Conservation (phyloP, 176 grass and related monocot genomes). For the Ensete glaucum region DNA sequence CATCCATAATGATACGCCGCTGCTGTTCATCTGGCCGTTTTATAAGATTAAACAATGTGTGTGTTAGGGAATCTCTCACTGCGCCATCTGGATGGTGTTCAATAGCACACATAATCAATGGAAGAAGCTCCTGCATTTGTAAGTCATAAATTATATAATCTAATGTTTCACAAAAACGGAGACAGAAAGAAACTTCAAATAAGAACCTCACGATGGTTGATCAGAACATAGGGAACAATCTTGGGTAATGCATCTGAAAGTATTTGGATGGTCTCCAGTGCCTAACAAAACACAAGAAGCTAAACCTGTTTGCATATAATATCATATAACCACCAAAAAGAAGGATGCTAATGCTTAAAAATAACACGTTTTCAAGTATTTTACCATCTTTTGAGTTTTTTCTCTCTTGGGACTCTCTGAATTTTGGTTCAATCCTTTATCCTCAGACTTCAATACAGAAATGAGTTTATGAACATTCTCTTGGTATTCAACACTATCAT, state of each 20-base stretch:
- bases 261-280: slow-evolving; percentile 88
- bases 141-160: slow-evolving; percentile 14
- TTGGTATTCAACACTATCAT: slow-evolving; percentile 29
- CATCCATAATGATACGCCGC: slow-evolving; percentile 86
- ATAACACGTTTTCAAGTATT: slow-evolving; percentile 22
- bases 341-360: slow-evolving; percentile 4
- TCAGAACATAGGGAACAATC: slow-evolving; percentile 94
- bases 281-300: slow-evolving; percentile 39
- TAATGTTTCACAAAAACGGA: slow-evolving; percentile 16
- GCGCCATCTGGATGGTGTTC: slow-evolving; percentile 79
- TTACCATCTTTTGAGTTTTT: slow-evolving; percentile 71
- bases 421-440: slow-evolving; percentile 40
- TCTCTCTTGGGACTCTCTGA: slow-evolving; percentile 53
- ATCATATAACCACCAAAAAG: neutral
- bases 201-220: slow-evolving; percentile 97
- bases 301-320: neutral
- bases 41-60: slow-evolving; percentile 96
- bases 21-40: slow-evolving; percentile 91
- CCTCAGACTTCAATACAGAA: slow-evolving; percentile 31
- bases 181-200: slow-evolving; percentile 36
- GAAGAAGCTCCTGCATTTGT: slow-evolving; percentile 83
- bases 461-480: slow-evolving; percentile 27
- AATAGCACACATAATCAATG: slow-evolving; percentile 98
- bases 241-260: slow-evolving; percentile 97
- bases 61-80: slow-evolving; percentile 86